Conservation (phyloP, 129 eudicot genomes). For the Erigeron canadensis region DNA sequence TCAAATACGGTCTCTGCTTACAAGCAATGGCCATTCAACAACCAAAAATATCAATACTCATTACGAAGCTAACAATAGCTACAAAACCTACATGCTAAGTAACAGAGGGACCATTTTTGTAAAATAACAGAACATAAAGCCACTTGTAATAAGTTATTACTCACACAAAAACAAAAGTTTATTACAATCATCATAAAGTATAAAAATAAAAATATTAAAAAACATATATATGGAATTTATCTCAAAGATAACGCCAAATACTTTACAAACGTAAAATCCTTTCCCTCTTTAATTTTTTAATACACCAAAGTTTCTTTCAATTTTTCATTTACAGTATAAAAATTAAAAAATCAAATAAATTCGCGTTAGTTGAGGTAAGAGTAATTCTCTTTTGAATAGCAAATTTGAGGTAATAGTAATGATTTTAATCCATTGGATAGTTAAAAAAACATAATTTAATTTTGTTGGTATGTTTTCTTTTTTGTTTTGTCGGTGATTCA, state of each 20-base stretch:
- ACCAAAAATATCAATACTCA: too few relatives aligned
- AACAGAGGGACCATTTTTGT: slow-evolving; percentile 16
- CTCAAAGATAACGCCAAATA: slow-evolving; percentile 31
- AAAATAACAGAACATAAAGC: not conserved
- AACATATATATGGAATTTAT: not conserved
- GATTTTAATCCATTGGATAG: too few relatives aligned
- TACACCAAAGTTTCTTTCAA: slow-evolving; percentile 1
- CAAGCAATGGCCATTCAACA: too few relatives aligned
- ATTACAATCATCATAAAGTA: not conserved
- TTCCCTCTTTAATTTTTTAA: slow-evolving; percentile 32
- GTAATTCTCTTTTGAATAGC: too few relatives aligned
- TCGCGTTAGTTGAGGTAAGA: slow-evolving; percentile 11
- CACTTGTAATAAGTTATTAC: too few relatives aligned
- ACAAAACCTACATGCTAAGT: not conserved
- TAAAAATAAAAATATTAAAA: too few relatives aligned
- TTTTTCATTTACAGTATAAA: not conserved
- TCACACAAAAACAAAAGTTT: too few relatives aligned
- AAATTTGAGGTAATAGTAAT: slow-evolving; percentile 15
- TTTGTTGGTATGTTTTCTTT: slow-evolving; percentile 8
- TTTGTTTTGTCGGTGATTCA: slow-evolving; percentile 16
- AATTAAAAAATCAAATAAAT: not conserved
- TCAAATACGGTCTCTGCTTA: too few relatives aligned
- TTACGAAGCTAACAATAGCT: not conserved
- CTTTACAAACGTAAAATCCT: slow-evolving; percentile 28
- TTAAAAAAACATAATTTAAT: not conserved